These are phyloP conservation scores for Diplogelasinospora grovesii DNA, from an alignment of 495 filamentous ascomycete species.

Conservation along the genomic window DNA sequence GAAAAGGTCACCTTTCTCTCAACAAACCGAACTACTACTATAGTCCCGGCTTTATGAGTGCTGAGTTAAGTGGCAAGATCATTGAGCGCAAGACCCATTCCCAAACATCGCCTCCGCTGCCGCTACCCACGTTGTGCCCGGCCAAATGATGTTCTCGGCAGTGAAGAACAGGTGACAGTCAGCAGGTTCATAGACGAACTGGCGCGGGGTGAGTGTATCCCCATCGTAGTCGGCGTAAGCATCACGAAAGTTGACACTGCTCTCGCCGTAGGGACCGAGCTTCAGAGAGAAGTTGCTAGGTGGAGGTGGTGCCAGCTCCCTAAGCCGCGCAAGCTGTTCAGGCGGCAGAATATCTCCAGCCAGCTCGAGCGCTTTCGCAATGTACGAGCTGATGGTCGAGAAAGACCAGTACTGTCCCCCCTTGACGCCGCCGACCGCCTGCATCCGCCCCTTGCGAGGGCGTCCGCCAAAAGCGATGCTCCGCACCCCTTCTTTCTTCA, in stretches of 20 bases:
- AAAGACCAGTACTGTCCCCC: background rate
- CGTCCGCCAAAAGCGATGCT: slow-evolving; percentile 2
- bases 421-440: background rate
- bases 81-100: background rate
- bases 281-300: background rate
- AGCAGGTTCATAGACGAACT: background rate
- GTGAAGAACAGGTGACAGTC: slow-evolving; percentile 1
- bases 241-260: slow-evolving; percentile 3
- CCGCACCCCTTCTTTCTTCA: background rate
- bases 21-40: too few relatives aligned
- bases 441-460: background rate
- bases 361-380: background rate
- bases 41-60: too few relatives aligned
- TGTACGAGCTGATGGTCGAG: background rate
- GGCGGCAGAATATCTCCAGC: too few relatives aligned
- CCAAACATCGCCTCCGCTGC: slow-evolving; percentile 1
- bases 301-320: background rate
- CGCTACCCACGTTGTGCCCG: background rate
- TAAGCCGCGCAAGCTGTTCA: fast-evolving
- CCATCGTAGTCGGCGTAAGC: background rate
- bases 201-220: background rate
- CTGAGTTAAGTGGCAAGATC: background rate
- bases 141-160: slow-evolving; percentile 1
- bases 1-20: too few relatives aligned
- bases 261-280: background rate